Conservation (phyloP, 1,139 yeast species). For the Candida anutae region DNA sequence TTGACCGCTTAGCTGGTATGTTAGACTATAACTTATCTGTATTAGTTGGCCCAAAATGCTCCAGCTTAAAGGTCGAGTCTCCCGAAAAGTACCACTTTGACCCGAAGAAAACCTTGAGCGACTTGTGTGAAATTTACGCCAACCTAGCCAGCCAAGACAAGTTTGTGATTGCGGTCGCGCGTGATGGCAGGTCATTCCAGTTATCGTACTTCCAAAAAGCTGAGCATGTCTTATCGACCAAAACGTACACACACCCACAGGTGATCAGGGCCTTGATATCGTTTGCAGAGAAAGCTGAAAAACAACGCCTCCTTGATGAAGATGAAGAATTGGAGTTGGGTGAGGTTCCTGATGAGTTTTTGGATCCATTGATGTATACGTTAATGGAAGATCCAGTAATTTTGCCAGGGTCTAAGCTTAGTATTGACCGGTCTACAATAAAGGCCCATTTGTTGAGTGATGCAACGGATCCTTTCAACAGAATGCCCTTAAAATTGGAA, state of each 20-base stretch:
- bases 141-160: constrained; percentile 58
- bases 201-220: constrained; percentile 64
- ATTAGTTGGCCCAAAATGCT: constrained; percentile 90
- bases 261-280: constrained; percentile 43
- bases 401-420: constrained; percentile 76
- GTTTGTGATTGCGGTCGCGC: constrained; percentile 74
- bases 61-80: constrained; percentile 74
- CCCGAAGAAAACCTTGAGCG: constrained; percentile 65
- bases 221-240: constrained; percentile 50
- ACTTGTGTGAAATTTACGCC: constrained; percentile 66
- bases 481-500: constrained; percentile 82
- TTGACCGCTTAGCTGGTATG: constrained; percentile 93
- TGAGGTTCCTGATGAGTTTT: constrained; percentile 91
- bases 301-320: constrained; percentile 54
- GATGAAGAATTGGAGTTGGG: constrained; percentile 85
- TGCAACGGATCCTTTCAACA: constrained; percentile 93
- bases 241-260: constrained; percentile 44
- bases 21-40: constrained; percentile 83
- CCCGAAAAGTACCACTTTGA: constrained; percentile 82
- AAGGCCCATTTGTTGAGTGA: constrained; percentile 91
- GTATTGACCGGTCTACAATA: constrained; percentile 84
- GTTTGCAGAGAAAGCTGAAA: constrained; percentile 61
- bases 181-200: constrained; percentile 84
- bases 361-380: constrained; percentile 95
- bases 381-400: constrained; percentile 94